phyloP scores from a whole-genome alignment of 2,329 filamentous ascomycete species.

The Exophiala phaeomuriformis region DNA sequence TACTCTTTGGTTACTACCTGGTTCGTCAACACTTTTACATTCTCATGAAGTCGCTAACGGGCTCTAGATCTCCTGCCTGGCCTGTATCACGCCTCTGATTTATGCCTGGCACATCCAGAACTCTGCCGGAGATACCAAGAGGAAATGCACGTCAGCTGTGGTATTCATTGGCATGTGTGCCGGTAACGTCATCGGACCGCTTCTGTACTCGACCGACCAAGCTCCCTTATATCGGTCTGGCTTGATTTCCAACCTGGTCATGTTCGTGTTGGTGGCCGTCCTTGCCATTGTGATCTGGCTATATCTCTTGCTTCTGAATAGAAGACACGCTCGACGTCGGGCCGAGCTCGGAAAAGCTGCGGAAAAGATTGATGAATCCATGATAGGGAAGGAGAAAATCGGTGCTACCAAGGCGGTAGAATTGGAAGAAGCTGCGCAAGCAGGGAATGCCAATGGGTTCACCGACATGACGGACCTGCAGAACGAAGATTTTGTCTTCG shows the following conservation, averaged over 20 bases:
- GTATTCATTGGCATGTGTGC: slow-evolving; percentile 35
- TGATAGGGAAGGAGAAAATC: slow-evolving; percentile 33
- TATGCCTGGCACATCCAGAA: slow-evolving; percentile 36
- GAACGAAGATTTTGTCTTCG: slow-evolving; percentile 27
- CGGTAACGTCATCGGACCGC: slow-evolving; percentile 34
- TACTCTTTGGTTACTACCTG: slow-evolving; percentile 48
- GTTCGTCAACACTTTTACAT: slow-evolving; percentile 27
- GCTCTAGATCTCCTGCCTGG: slow-evolving; percentile 26
- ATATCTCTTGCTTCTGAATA: slow-evolving; percentile 28
- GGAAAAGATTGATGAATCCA: slow-evolving; percentile 51
- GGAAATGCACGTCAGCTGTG: slow-evolving; percentile 33
- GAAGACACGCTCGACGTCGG: slow-evolving; percentile 46
- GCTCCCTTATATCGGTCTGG: slow-evolving; percentile 33
- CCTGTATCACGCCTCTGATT: slow-evolving; percentile 33
- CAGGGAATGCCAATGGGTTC: slow-evolving; percentile 22
- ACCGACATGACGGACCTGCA: slow-evolving; percentile 26
- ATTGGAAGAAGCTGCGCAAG: slow-evolving; percentile 21
- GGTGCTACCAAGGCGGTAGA: slow-evolving; percentile 23
- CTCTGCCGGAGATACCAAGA: slow-evolving; percentile 34
- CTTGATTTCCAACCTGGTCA: slow-evolving; percentile 31
- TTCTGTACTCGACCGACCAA: slow-evolving; percentile 32
- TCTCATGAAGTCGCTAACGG: no score
- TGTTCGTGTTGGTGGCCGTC: slow-evolving; percentile 29
- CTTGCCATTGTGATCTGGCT: slow-evolving; percentile 9
- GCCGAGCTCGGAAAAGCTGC: slow-evolving; percentile 54